Evolutionary conservation across 2,329 filamentous ascomycete species (phyloP).

Genomic region (Trichoderma lentiforme): DNA sequence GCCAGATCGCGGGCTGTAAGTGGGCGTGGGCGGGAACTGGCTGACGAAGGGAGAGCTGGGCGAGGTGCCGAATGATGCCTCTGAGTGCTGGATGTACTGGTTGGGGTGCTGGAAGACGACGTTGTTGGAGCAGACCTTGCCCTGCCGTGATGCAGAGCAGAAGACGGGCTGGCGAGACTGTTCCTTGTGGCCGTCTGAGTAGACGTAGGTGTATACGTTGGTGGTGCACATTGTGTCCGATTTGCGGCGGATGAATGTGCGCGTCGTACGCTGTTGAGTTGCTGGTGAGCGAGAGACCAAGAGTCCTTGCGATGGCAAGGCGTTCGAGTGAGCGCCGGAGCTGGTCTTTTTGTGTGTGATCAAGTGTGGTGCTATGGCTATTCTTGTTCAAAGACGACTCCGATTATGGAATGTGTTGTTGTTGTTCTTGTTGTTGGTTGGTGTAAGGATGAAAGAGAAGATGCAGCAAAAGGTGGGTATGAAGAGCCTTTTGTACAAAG

Average conservation of each 20-base stretch:
- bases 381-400: not conserved
- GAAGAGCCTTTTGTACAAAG: slow-evolving; percentile 9
- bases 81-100: slow-evolving; percentile 35
- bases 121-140: slow-evolving; percentile 41
- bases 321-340: not conserved
- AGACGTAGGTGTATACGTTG: slow-evolving; percentile 45
- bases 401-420: not conserved
- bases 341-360: not conserved
- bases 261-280: slow-evolving; percentile 9
- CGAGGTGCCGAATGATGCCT: slow-evolving; percentile 27
- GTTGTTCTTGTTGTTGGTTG: slow-evolving; percentile 6
- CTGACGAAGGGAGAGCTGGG: slow-evolving; percentile 31
- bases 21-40: slow-evolving; percentile 42
- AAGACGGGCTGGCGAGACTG: slow-evolving; percentile 35
- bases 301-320: not conserved
- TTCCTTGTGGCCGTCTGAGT: slow-evolving; percentile 43
- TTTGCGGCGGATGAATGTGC: slow-evolving; percentile 1
- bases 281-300: not conserved
- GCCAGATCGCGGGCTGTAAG: slow-evolving; percentile 31
- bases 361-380: not conserved
- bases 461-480: slow-evolving; percentile 2
- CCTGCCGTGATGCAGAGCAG: slow-evolving; percentile 40
- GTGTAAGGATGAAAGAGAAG: slow-evolving; percentile 5
- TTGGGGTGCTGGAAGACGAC: slow-evolving; percentile 41
- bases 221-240: slow-evolving; percentile 49